These are phyloP conservation scores for Alloascoidea africana DNA, from an alignment of 805 yeast species.

Conservation along the genomic window DNA sequence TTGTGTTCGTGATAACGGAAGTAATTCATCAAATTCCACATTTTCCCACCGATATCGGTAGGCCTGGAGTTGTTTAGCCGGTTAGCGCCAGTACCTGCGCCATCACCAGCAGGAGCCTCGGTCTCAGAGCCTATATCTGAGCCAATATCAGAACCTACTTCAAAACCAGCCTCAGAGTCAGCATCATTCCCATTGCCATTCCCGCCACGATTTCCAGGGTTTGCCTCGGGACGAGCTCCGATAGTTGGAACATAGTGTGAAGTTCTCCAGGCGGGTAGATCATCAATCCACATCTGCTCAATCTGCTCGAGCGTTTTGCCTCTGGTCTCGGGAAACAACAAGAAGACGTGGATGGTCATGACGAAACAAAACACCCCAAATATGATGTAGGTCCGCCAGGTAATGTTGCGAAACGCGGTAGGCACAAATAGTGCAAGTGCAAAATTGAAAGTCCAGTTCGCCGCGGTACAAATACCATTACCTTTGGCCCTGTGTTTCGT, in stretches of 20 bases:
- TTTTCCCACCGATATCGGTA: too few species aligned
- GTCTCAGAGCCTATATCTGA: too few species aligned
- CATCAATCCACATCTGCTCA: slow-evolving; percentile 40
- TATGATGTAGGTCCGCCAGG: slow-evolving; percentile 45
- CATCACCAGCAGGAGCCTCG: too few species aligned
- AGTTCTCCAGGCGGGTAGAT: slow-evolving; percentile 1
- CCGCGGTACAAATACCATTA: slow-evolving; percentile 43
- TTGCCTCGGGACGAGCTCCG: too few species aligned
- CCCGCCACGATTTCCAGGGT: too few species aligned
- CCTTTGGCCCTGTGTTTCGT: slow-evolving; percentile 57
- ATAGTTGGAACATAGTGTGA: neutral
- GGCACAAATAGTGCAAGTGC: slow-evolving; percentile 58
- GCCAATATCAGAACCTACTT: too few species aligned
- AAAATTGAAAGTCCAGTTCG: slow-evolving; percentile 53
- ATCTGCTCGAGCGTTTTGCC: slow-evolving; percentile 73
- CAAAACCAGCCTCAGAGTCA: too few species aligned
- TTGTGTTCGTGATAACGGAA: too few species aligned
- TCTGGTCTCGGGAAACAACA: slow-evolving; percentile 29
- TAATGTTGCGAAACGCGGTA: slow-evolving; percentile 33
- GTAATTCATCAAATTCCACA: too few species aligned
- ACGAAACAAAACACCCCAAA: slow-evolving; percentile 9
- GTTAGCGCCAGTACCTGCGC: too few species aligned
- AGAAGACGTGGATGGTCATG: slow-evolving; percentile 44
- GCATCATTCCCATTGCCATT: too few species aligned
- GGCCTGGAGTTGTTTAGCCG: too few species aligned